Base-by-base conservation (phyloP, 192 early-diverging fungal genomes). In the Umbelopsis isabellina region DNA sequence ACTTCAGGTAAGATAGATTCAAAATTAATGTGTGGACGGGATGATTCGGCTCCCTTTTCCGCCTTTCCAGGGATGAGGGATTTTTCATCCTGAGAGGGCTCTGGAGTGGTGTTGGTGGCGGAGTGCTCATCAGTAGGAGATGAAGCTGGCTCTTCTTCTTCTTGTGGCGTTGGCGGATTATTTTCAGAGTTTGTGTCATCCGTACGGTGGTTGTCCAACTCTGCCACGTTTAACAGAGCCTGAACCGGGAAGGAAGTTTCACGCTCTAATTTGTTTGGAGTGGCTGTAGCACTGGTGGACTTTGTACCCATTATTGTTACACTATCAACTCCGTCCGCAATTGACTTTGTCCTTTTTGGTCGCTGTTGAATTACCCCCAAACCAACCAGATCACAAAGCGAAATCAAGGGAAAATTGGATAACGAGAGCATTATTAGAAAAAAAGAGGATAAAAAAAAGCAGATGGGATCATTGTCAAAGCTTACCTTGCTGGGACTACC, bases 401-500 rank as follows among this genome's bases (percentile, higher is more conserved):
- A 72, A 48, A 37, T n/a, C 11, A 35, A 44, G 23, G 45, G 51
- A 35, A 41, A 41, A 41, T 1, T 41, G 37, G 37, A 41, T 41
- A 41, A 41, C 6, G 37, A 5, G 37, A 41, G 6, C 6, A 41
- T 9, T 5, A 41, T 41, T 41, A 4, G 6, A 5, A 41, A 41
- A 41, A 41, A 10, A 10, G 10, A n/a, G 5, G 37, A 9, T 41
- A 5, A 41, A 41, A 41, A 41, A 10, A 0, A 4, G 37, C 10
- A 4, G 37, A 41, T 41, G 37, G 37, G 37, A 41, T 4, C 6
- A 41, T 41, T 41, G 27, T 41, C 10, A 1, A 41, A 20, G 16
- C 33, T 12, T 82, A 67, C 80, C 72, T 80, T 76, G 68, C 75
- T 61, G n/a, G 83, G 78, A n/a, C 78, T 76, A 18, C 83, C 85